Evolutionary conservation across 2,329 filamentous ascomycete genomes (phyloP).

Genomic region (Colletotrichum falcatum): DNA sequence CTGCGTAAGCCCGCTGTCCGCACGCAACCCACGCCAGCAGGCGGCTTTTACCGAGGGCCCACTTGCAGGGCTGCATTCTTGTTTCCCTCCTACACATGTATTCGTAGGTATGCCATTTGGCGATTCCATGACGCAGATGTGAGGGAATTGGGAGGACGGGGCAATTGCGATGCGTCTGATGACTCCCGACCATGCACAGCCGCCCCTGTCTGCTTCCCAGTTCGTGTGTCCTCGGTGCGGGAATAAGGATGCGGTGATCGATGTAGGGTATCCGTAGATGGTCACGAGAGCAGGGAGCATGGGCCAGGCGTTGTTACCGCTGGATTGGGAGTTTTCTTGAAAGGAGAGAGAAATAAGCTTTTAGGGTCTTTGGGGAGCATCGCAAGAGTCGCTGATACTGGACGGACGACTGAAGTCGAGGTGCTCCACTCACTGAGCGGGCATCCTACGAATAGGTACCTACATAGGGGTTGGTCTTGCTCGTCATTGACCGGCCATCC

Average conservation of each 20-base stretch:
- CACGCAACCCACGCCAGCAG: conserved; percentile 5
- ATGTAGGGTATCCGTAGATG: neutral
- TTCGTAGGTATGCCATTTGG: conserved; percentile 2
- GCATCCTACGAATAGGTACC: too few species aligned
- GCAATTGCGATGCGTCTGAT: conserved; percentile 8
- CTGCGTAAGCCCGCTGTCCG: conserved; percentile 6
- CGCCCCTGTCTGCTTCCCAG: too few species aligned
- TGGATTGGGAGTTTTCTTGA: conserved; percentile 12
- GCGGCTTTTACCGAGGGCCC: conserved; percentile 10
- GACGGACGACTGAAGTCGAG: conserved; percentile 12
- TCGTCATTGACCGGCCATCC: conserved; percentile 20
- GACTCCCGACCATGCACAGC: too few species aligned
- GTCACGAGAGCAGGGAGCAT: conserved; percentile 1
- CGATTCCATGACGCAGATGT: conserved; percentile 21
- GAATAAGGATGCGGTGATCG: neutral
- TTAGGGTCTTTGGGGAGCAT: conserved; percentile 14
- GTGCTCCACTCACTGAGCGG: neutral
- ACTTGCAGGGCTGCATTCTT: conserved; percentile 28
- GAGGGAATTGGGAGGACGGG: neutral
- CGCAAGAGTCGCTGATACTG: neutral
- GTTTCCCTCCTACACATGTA: neutral
- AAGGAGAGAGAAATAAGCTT: conserved; percentile 4
- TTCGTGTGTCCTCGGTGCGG: conserved; percentile 4
- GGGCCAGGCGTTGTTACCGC: conserved; percentile 16
- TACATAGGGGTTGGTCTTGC: neutral